Evolutionary conservation across 2,329 filamentous ascomycete genomes (phyloP), one percentile per base, ranked within the genome.

Genomic region (Teratosphaeria epicoccoides): DNA sequence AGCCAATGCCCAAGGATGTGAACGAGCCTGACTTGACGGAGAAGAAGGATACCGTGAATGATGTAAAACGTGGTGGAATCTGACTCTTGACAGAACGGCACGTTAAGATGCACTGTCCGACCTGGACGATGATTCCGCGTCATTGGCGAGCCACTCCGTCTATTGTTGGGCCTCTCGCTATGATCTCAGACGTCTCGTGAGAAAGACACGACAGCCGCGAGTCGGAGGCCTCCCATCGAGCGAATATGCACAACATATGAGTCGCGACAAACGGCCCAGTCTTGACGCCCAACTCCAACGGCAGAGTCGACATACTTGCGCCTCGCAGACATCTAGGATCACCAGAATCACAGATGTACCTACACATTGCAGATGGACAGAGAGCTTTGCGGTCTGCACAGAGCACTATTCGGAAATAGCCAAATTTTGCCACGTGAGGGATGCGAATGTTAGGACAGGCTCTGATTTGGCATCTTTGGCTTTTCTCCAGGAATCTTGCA

Each of bases 321-420:
- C 54, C 54, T 20, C 54, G 51, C 28, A 55, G 44, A n/a, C 49
- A 24, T n/a, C 54, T 47, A 6, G 54, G 54, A 20, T 53, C 51
- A 14, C 24, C 28, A 12, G 54, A 55, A 6, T 51, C 51, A 24
- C 46, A 50, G 5, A 49, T 25, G 23, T 40, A 49, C 24, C 54
- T 43, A 43, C 53, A 55, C 5, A 53, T 45, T 14, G 54, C 51
- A 24, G 54, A 55, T 4, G 54, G 54, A 44, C 54, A 53, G 24
- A 55, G 33, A 2, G 53, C 51, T 24, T 55, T 55, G n/a, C 49
- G 52, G 5, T 43, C 49, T 3, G 49, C 51, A 24, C 50, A 51
- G 1, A 55, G 54, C 26, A 55, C 54, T 25, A 55, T 48, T 3
- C 54, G 46, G 24, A 55, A 55, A 26, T 55, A 55, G 12, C 54